Conservation (phyloP, 208 protist genomes). For the Blechomonas ayalai region DNA sequence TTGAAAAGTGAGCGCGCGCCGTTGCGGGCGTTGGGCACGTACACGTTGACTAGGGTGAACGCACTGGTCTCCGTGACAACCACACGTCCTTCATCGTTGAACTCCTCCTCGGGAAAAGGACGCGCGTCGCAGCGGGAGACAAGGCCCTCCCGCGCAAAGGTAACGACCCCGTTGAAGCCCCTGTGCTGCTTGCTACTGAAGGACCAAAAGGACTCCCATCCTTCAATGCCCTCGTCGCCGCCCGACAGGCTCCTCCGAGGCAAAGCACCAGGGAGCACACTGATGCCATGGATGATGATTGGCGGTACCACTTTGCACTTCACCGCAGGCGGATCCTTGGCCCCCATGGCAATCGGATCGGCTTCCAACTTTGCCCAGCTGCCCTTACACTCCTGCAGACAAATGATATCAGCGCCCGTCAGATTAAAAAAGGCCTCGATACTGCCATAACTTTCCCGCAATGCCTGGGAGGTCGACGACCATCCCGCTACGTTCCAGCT, state of each 20-base stretch:
- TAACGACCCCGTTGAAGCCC: slow-evolving; percentile 84
- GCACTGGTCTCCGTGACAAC: slow-evolving; percentile 72
- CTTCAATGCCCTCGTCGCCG: slow-evolving; percentile 24
- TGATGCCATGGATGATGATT: neutral
- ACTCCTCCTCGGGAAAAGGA: slow-evolving; percentile 54
- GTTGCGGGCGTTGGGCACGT: slow-evolving; percentile 78
- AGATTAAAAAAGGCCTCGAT: slow-evolving; percentile 53
- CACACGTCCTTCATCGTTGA: slow-evolving; percentile 78
- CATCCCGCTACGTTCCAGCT: slow-evolving; percentile 89
- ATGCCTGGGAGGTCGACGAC: slow-evolving; percentile 54
- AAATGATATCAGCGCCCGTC: slow-evolving; percentile 70
- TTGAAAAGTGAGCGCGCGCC: slow-evolving; percentile 52
- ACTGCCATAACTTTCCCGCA: slow-evolving; percentile 73
- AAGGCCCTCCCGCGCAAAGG: slow-evolving; percentile 70
- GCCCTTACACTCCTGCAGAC: slow-evolving; percentile 82
- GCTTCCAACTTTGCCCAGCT: slow-evolving; percentile 40
- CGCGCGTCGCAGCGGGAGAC: slow-evolving; percentile 47
- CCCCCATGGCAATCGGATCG: slow-evolving; percentile 53
- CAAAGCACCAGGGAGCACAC: neutral
- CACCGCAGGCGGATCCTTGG: slow-evolving; percentile 25
- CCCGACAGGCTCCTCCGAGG: neutral
- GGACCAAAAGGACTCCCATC: slow-evolving; percentile 85
- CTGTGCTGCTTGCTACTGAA: slow-evolving; percentile 55
- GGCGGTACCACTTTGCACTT: neutral
- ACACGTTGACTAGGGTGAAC: slow-evolving; percentile 82